Evolutionary conservation across 2,329 filamentous ascomycete genomes (phyloP).

Genomic region (Aspergillus bombycis): DNA sequence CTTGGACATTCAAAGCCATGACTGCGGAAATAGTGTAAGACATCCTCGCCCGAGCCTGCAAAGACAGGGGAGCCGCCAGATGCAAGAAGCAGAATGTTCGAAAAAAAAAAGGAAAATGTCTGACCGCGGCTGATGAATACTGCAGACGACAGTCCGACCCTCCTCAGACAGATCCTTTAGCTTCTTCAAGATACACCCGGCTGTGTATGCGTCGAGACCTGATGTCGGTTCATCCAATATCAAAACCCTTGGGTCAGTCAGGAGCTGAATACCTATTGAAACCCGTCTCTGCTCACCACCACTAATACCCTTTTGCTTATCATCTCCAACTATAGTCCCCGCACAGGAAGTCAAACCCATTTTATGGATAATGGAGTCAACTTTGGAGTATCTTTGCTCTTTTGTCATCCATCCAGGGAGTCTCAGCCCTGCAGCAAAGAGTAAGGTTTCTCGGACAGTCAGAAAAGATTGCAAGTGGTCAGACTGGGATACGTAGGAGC

Average conservation of each 20-base stretch:
- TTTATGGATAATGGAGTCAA: not conserved
- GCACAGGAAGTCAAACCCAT: not conserved
- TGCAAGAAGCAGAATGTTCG: not conserved
- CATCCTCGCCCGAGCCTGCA: not conserved
- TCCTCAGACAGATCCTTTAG: not conserved
- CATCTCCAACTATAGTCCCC: not conserved
- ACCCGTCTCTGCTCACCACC: not conserved
- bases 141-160: not conserved
- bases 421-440: not conserved
- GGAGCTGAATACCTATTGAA: not conserved
- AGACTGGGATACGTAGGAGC: not conserved
- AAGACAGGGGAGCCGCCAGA: not conserved
- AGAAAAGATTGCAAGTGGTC: not conserved
- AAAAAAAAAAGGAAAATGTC: not conserved
- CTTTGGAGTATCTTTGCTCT: not conserved
- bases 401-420: not conserved
- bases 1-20: not conserved
- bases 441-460: not conserved
- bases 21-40: not conserved
- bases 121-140: not conserved
- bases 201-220: not conserved
- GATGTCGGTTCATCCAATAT: not conserved
- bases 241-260: not conserved
- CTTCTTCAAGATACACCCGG: not conserved
- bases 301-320: not conserved